phyloP scores from a whole-genome alignment of 2,329 filamentous ascomycete genomes.

The Neonectria ditissima region DNA sequence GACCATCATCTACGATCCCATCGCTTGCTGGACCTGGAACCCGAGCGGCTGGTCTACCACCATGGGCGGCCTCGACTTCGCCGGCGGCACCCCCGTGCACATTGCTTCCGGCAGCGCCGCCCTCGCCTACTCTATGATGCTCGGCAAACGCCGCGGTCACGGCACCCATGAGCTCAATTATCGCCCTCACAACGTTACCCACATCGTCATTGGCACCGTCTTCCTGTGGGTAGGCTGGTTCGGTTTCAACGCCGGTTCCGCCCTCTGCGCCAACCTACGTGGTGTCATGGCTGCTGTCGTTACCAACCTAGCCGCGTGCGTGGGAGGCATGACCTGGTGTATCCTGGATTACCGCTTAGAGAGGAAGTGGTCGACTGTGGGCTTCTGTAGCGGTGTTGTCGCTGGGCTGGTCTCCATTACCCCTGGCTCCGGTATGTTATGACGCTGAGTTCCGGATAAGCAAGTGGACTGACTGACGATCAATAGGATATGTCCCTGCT shows the following conservation, averaged over 20 bases:
- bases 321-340: constrained; percentile 91
- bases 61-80: constrained; percentile 88
- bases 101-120: constrained; percentile 86
- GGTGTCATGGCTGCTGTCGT: constrained; percentile 89
- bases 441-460: not conserved
- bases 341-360: constrained; percentile 89
- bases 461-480: constrained; percentile 28
- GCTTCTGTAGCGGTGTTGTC: constrained; percentile 92
- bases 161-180: constrained; percentile 91
- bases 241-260: constrained; percentile 91
- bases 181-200: constrained; percentile 91
- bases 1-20: constrained; percentile 90
- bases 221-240: constrained; percentile 98
- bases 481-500: constrained; percentile 76
- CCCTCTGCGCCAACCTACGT: constrained; percentile 82
- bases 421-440: constrained; percentile 76
- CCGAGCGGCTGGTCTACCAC: constrained; percentile 81
- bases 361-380: constrained; percentile 91
- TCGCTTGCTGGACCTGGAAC: constrained; percentile 98
- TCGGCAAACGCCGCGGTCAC: constrained; percentile 86
- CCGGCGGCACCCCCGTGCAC: constrained; percentile 90
- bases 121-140: constrained; percentile 90
- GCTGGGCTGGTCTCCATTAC: constrained; percentile 90
- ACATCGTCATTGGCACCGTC: constrained; percentile 91
- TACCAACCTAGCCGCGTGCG: constrained; percentile 85